Percentiles rank a stretch among this genome's conserved stretches.
Evolutionary conservation across 768 basidiomycete genomes (phyloP).

Genomic region (Pleurotus djamor): DNA sequence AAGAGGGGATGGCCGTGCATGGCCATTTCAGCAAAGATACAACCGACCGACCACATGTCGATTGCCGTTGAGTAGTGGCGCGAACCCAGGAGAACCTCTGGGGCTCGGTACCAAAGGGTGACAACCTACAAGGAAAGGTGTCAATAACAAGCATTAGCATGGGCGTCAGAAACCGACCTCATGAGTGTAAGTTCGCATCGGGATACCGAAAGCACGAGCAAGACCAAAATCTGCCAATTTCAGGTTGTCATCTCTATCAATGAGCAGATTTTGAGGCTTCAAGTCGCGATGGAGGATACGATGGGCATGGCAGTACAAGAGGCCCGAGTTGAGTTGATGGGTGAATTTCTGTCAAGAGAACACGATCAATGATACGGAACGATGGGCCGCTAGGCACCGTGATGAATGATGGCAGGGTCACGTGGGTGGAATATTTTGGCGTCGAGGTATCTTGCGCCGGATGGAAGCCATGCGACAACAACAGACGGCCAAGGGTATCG

Average conservation of each 20-base stretch:
- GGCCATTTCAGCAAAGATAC: slow-evolving; percentile 99
- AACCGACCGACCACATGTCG: slow-evolving; percentile 99
- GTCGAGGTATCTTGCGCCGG: background rate
- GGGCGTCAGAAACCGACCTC: slow-evolving; percentile 55
- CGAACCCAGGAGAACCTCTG: slow-evolving; percentile 93
- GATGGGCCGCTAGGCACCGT: background rate
- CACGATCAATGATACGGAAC: background rate
- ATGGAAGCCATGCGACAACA: background rate
- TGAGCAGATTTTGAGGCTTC: slow-evolving; percentile 94
- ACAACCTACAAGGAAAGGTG: slow-evolving; percentile 69
- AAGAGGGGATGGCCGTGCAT: slow-evolving; percentile 89
- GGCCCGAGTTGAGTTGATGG: slow-evolving; percentile 85
- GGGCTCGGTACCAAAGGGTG: slow-evolving; percentile 98
- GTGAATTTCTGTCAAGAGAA: slow-evolving; percentile 80
- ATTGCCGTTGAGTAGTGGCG: slow-evolving; percentile 97
- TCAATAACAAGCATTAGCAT: slow-evolving; percentile 5
- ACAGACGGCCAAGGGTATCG: background rate
- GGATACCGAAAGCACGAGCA: slow-evolving; percentile 96
- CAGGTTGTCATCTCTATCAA: slow-evolving; percentile 85
- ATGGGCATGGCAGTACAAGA: slow-evolving; percentile 94
- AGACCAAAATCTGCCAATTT: slow-evolving; percentile 98
- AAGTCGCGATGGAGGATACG: slow-evolving; percentile 96
- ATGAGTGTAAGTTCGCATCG: slow-evolving; percentile 98
- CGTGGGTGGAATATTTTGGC: background rate
- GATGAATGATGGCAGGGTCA: background rate